These are phyloP conservation scores for Balansia obtecta DNA, from an alignment of 2,329 filamentous ascomycete species.

Conservation along the genomic window DNA sequence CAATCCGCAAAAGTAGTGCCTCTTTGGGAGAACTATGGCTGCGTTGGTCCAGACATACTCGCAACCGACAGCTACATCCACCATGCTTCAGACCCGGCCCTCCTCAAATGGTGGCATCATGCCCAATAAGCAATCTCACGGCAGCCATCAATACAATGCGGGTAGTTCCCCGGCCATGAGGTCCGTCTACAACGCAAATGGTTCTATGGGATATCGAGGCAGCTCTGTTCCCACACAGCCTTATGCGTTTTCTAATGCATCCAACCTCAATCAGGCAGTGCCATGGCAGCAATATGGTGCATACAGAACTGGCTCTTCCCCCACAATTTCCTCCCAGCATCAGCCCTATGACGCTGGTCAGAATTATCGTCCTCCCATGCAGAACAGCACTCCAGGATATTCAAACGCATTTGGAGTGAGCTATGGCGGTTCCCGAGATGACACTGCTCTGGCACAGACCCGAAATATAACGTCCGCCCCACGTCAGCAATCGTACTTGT, in stretches of 20 bases:
- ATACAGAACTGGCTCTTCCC: conserved; percentile 35
- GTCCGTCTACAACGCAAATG: conserved; percentile 18
- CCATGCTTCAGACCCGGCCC: conserved; percentile 64
- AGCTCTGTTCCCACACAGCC: conserved; percentile 53
- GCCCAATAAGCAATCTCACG: conserved; percentile 35
- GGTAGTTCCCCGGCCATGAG: conserved; percentile 21
- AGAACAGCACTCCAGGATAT: conserved; percentile 27
- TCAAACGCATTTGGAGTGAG: conserved; percentile 23
- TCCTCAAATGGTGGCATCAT: conserved; percentile 39
- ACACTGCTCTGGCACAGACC: conserved; percentile 32
- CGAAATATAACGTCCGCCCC: conserved; percentile 27
- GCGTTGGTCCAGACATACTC: conserved; percentile 73
- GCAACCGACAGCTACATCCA: conserved; percentile 60
- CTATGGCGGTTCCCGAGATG: conserved; percentile 36
- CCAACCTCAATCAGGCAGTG: conserved; percentile 43
- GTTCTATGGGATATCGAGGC: conserved; percentile 38
- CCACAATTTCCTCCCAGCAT: conserved; percentile 24
- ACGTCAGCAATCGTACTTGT: conserved; percentile 31
- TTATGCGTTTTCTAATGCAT: conserved; percentile 65
- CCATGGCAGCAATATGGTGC: conserved; percentile 38
- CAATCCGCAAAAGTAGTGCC: neutral
- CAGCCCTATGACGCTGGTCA: conserved; percentile 13
- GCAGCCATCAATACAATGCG: conserved; percentile 36
- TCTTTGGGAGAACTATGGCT: conserved; percentile 49
- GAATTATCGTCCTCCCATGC: conserved; percentile 11